Evolutionary conservation across 2,329 filamentous ascomycete genomes (phyloP).

Genomic region (Paracamarosporium sp.): DNA sequence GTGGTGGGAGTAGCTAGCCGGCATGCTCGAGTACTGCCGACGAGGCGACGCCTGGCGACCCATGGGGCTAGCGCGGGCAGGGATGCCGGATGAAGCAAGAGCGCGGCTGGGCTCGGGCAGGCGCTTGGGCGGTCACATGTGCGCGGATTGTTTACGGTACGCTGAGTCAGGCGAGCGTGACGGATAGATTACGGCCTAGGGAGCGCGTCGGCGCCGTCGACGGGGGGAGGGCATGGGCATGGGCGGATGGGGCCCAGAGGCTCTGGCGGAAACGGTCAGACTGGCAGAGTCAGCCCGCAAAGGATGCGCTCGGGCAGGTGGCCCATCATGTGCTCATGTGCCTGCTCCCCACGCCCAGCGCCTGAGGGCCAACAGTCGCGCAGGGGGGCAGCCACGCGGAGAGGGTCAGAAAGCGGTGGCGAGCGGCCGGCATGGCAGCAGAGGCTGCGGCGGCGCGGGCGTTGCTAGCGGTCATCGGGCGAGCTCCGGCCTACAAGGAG

Average conservation of each 20-base stretch:
- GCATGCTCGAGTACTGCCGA: constrained; percentile 27
- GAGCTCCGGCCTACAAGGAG: constrained; percentile 9
- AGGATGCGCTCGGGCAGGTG: constrained; percentile 16
- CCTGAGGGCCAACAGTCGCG: constrained; percentile 15
- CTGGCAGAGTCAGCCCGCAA: constrained; percentile 45
- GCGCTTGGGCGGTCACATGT: constrained; percentile 32
- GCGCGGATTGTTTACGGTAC: constrained; percentile 3
- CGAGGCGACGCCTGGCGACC: constrained; percentile 23
- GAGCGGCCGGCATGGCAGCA: constrained; percentile 5
- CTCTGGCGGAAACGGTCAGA: too few species aligned
- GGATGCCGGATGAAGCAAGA: constrained; percentile 22
- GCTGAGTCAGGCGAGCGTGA: background rate
- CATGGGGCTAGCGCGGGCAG: constrained; percentile 23
- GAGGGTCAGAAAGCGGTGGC: constrained; percentile 11
- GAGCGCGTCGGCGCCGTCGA: too few species aligned
- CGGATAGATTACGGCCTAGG: background rate
- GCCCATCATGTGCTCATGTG: constrained; percentile 41
- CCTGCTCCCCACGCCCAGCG: constrained; percentile 41
- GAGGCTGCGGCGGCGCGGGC: constrained; percentile 6
- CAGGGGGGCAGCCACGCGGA: constrained; percentile 24
- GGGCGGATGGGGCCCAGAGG: background rate
- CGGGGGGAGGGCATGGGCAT: background rate
- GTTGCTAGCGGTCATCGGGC: constrained; percentile 7
- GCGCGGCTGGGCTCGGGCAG: constrained; percentile 20
- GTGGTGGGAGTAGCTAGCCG: constrained; percentile 15